These are phyloP conservation scores for Ustilago trichophora DNA, from an alignment of 1,284 basidiomycete genomes.

Conservation along the genomic window DNA sequence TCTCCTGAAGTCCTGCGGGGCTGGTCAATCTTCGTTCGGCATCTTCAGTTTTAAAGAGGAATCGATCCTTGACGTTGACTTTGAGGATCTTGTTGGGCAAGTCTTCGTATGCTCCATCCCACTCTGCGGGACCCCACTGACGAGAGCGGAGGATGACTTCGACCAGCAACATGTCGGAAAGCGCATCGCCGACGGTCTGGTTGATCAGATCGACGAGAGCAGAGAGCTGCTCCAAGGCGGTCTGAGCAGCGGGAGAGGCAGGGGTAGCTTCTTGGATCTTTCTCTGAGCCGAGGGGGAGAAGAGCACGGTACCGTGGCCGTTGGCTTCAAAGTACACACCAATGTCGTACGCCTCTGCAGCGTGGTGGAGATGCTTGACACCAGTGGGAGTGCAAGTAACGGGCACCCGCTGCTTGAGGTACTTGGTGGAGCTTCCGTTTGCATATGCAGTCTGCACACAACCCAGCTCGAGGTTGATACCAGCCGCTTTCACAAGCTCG, in stretches of 20 bases:
- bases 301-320: conserved; percentile 96
- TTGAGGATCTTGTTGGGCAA: conserved; percentile 97
- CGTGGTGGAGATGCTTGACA: conserved; percentile 98
- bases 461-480: conserved; percentile 59
- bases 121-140: conserved; percentile 73
- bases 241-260: conserved; percentile 80
- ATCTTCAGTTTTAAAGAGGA: conserved; percentile 87
- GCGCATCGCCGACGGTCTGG: conserved; percentile 96
- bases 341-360: conserved; percentile 89
- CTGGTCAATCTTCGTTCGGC: conserved; percentile 87
- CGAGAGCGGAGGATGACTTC: conserved; percentile 86
- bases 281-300: conserved; percentile 71
- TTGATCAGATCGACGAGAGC: conserved; percentile 87
- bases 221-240: conserved; percentile 67
- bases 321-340: conserved; percentile 99
- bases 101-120: conserved; percentile 93
- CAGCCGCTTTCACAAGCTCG: conserved; percentile 76
- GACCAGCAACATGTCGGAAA: conserved; percentile 95
- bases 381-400: conserved; percentile 96
- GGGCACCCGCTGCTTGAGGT: conserved; percentile 74
- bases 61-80: conserved; percentile 85
- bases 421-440: conserved; percentile 95
- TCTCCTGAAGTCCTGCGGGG: conserved; percentile 83
- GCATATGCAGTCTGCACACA: conserved; percentile 99
- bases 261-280: conserved; percentile 74